phyloP scores from a whole-genome alignment of 1,139 yeast genomes.

The Taiozyma onychis region DNA sequence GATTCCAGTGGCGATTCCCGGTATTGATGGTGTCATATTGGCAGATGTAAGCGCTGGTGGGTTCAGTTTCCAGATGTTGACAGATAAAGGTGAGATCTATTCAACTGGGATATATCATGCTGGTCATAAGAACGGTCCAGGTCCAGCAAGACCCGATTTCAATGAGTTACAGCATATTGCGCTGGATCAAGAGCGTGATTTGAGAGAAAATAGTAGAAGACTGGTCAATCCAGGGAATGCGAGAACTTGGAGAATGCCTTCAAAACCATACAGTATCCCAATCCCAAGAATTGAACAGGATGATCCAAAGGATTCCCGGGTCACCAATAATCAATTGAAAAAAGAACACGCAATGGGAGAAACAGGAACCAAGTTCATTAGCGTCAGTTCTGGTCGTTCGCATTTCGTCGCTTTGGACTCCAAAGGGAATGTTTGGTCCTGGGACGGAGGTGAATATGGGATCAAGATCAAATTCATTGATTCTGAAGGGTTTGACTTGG shows the following conservation, averaged over 20 bases:
- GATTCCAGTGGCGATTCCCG: slow-evolving; percentile 38
- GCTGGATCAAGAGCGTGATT: slow-evolving; percentile 5
- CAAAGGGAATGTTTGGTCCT: slow-evolving; percentile 47
- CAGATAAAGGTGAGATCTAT: slow-evolving; percentile 47
- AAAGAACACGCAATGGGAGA: slow-evolving; percentile 7
- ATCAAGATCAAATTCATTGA: slow-evolving; percentile 38
- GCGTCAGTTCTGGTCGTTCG: slow-evolving; percentile 59
- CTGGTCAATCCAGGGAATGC: background rate
- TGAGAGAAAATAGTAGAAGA: background rate
- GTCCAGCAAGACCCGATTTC: slow-evolving; percentile 27
- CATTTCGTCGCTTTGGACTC: slow-evolving; percentile 61
- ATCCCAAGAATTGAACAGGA: background rate
- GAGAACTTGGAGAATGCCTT: background rate
- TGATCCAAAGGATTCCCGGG: background rate
- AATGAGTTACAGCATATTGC: slow-evolving; percentile 24
- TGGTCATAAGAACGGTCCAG: slow-evolving; percentile 30
- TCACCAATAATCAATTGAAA: slow-evolving; percentile 6
- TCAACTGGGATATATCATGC: slow-evolving; percentile 49
- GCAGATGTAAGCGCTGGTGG: slow-evolving; percentile 64
- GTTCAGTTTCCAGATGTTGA: slow-evolving; percentile 55
- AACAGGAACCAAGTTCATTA: slow-evolving; percentile 31
- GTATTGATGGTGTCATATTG: slow-evolving; percentile 29
- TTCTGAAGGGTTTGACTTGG: slow-evolving; percentile 6
- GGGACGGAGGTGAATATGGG: slow-evolving; percentile 56
- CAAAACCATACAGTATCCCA: slow-evolving; percentile 4